A percentile compares a stretch with the other conserved stretches of the same genome.
phyloP scores from a whole-genome alignment of 352 stramenopile species.

The Globisporangium iwayamae region DNA sequence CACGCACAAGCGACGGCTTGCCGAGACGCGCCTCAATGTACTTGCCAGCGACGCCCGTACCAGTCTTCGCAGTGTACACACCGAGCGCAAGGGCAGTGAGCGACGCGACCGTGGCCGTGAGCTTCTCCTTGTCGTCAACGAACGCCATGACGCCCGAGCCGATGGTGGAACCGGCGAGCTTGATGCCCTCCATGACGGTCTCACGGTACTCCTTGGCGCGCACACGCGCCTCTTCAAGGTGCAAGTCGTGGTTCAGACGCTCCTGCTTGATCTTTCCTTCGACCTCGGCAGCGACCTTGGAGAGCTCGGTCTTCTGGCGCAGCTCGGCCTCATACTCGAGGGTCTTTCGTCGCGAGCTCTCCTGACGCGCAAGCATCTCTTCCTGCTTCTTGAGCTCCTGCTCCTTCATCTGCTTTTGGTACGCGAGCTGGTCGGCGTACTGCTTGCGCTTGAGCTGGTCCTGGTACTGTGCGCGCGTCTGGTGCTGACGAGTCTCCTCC shows the following conservation, averaged over 20 bases:
- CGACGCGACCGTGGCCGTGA: conserved; percentile 93
- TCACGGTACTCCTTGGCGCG: conserved; percentile 89
- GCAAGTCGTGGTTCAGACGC: conserved; percentile 97
- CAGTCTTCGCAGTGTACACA: conserved; percentile 95
- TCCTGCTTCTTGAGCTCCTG: conserved; percentile 98
- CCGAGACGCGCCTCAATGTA: conserved; percentile 96
- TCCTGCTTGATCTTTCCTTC: conserved; percentile 96
- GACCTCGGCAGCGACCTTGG: conserved; percentile 95
- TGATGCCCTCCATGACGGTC: conserved; percentile 95
- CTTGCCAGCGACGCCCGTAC: conserved; percentile 91
- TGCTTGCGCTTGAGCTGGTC: conserved; percentile 99
- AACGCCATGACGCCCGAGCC: conserved; percentile 93
- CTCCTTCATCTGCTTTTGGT: conserved; percentile 95
- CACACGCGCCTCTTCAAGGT: conserved; percentile 94
- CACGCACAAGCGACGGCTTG: conserved; percentile 96
- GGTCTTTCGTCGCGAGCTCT: conserved; percentile 96
- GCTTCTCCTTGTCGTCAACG: conserved; percentile 93
- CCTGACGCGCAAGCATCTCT: conserved; percentile 95
- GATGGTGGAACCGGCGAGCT: conserved; percentile 92
- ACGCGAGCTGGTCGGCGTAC: conserved; percentile 95
- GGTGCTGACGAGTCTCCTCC: conserved; percentile 96
- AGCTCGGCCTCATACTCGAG: conserved; percentile 97
- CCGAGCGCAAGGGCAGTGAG: conserved; percentile 93
- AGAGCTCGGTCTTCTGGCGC: conserved; percentile 92
- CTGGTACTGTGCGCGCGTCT: conserved; percentile 95